These are phyloP conservation scores for Delphinella strobiligena DNA, from an alignment of 2,329 filamentous ascomycete genomes.

Conservation along the genomic window DNA sequence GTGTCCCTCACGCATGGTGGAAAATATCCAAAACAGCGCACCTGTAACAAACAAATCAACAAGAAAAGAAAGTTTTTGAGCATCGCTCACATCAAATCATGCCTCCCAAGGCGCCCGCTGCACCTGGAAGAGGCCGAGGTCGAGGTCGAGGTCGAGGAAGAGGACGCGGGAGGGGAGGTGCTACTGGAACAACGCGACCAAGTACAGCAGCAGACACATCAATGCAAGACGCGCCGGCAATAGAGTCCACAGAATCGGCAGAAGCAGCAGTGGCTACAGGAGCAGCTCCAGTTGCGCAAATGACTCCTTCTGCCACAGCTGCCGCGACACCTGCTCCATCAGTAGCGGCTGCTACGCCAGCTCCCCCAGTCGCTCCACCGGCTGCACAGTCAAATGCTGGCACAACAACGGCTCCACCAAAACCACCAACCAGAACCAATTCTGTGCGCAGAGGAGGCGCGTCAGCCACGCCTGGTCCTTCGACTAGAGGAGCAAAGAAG, in stretches of 20 bases:
- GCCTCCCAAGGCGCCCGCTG: slow-evolving; percentile 9
- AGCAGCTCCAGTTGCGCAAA: slow-evolving; percentile 7
- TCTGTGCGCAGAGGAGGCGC: slow-evolving; percentile 4
- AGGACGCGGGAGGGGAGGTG: slow-evolving; percentile 2
- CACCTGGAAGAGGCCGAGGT: slow-evolving; percentile 6
- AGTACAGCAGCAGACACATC: slow-evolving; percentile 1
- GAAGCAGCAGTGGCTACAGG: background rate
- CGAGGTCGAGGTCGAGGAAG: slow-evolving; percentile 6
- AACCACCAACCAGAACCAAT: slow-evolving; percentile 1
- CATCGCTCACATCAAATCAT: slow-evolving; percentile 3
- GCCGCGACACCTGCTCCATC: background rate
- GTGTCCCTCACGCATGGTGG: too few species aligned
- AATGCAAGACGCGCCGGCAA: background rate
- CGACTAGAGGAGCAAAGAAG: slow-evolving; percentile 10
- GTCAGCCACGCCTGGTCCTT: slow-evolving; percentile 6
- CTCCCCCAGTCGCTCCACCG: background rate
- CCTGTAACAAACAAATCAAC: background rate
- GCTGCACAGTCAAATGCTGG: slow-evolving; percentile 1
- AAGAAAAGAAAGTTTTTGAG: background rate
- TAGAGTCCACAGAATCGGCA: background rate
- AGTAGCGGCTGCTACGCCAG: background rate
- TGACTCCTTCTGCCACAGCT: slow-evolving; percentile 1
- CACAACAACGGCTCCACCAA: slow-evolving; percentile 1
- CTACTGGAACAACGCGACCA: slow-evolving; percentile 1
- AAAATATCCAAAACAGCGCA: too few species aligned